Evolutionary conservation across 2,329 filamentous ascomycete genomes (phyloP).

Genomic region (Epichloe sp.): DNA sequence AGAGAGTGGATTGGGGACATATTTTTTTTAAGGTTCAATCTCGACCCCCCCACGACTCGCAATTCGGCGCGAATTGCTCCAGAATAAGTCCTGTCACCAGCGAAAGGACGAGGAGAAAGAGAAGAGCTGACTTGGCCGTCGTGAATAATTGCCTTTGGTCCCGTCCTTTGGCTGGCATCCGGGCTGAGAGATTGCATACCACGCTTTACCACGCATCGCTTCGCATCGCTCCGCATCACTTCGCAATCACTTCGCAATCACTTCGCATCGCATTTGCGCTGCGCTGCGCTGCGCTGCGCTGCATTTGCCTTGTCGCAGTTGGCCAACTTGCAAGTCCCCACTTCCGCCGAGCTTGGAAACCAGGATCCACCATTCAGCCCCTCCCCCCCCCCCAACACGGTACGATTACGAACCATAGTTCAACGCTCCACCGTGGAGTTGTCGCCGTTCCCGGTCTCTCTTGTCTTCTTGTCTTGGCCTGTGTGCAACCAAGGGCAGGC

Average conservation of each 20-base stretch:
- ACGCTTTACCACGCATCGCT: not conserved
- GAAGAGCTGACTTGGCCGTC: not conserved
- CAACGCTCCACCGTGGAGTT: slow-evolving; percentile 2
- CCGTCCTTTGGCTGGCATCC: not conserved
- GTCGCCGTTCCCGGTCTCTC: slow-evolving; percentile 5
- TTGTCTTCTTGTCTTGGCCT: not conserved
- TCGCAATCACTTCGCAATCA: not conserved
- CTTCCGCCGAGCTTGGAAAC: slow-evolving; percentile 3
- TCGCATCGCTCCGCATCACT: not conserved
- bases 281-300: not conserved
- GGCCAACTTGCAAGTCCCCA: slow-evolving; percentile 1
- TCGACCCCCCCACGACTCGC: not conserved
- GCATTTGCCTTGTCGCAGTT: not conserved
- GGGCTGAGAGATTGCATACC: not conserved
- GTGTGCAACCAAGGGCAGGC: not conserved
- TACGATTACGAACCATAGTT: not conserved
- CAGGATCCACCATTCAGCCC: slow-evolving; percentile 4
- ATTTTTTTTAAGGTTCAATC: not conserved
- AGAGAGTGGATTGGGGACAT: slow-evolving; percentile 1
- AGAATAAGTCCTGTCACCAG: not conserved
- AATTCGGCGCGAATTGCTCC: not conserved
- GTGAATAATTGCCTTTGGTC: not conserved
- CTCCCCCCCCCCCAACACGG: not conserved
- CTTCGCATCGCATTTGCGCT: not conserved
- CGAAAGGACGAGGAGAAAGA: too few species aligned